These are phyloP conservation scores for Psophocarpus tetragonolobus DNA, from an alignment of 306 rosid genomes.

Conservation along the genomic window DNA sequence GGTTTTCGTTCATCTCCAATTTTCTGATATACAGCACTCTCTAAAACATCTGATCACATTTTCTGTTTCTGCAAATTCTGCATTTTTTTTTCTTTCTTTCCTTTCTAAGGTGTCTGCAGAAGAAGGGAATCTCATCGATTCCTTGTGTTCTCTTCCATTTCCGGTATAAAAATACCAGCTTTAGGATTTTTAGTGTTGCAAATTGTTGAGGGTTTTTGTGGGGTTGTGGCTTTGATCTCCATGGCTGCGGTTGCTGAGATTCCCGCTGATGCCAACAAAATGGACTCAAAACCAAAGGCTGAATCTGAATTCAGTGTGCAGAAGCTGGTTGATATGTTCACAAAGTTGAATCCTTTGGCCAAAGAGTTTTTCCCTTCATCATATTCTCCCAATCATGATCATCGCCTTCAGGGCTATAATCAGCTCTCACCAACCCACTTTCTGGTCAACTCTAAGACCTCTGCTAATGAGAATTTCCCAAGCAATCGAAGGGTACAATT, in stretches of 20 bases:
- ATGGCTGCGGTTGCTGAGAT: conserved; percentile 97
- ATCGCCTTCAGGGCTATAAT: conserved; percentile 43
- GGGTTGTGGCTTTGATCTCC: conserved; percentile 45
- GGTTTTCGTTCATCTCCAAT: conserved; percentile 6
- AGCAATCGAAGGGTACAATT: conserved; percentile 75
- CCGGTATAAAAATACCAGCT: background rate
- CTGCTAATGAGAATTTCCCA: conserved; percentile 50
- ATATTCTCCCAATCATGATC: conserved; percentile 49
- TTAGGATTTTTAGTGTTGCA: background rate
- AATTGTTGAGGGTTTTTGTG: conserved; percentile 30
- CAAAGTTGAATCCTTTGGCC: conserved; percentile 89
- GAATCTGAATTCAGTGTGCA: conserved; percentile 80
- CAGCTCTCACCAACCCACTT: conserved; percentile 53
- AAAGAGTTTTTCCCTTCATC: conserved; percentile 90
- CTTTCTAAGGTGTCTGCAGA: background rate
- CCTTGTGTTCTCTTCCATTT: background rate
- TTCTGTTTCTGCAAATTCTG: conserved; percentile 28
- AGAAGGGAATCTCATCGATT: conserved; percentile 32
- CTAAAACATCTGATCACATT: conserved; percentile 33
- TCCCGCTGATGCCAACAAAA: conserved; percentile 72
- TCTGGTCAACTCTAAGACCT: conserved; percentile 51
- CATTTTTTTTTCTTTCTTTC: conserved; percentile 1
- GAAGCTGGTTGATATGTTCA: conserved; percentile 93
- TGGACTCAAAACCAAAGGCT: conserved; percentile 61
- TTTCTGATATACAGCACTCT: background rate